These are phyloP conservation scores for Fusarium sp. DNA, from an alignment of 2,329 filamentous ascomycete genomes.

Conservation along the genomic window DNA sequence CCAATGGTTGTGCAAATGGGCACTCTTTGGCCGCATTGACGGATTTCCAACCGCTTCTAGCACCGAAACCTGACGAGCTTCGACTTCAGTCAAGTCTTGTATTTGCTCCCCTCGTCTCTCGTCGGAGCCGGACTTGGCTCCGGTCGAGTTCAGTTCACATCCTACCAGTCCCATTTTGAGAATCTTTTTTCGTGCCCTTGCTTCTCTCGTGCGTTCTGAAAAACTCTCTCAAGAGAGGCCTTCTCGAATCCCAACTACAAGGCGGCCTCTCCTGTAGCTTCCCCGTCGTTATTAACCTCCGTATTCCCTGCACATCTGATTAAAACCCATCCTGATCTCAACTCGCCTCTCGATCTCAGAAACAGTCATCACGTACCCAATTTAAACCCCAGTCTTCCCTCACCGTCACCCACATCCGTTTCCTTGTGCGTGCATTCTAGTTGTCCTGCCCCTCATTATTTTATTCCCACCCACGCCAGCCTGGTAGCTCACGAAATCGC, in stretches of 20 bases:
- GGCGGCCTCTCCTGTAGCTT: constrained; percentile 40
- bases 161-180: constrained; percentile 49
- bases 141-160: constrained; percentile 49
- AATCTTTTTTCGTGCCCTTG: constrained; percentile 49
- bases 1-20: constrained; percentile 26
- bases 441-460: constrained; percentile 37
- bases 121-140: constrained; percentile 51
- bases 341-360: constrained; percentile 22
- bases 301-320: constrained; percentile 26
- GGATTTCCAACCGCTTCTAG: constrained; percentile 42
- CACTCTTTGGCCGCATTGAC: constrained; percentile 33
- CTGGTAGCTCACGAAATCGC: constrained; percentile 32
- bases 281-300: constrained; percentile 35
- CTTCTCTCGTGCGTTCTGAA: constrained; percentile 40
- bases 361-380: constrained; percentile 39
- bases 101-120: constrained; percentile 46
- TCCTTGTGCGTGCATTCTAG: constrained; percentile 36
- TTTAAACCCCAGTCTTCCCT: constrained; percentile 36
- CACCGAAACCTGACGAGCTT: constrained; percentile 37
- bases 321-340: constrained; percentile 28
- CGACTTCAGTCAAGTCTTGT: constrained; percentile 43
- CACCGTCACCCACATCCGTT: constrained; percentile 31
- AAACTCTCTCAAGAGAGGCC: constrained; percentile 46
- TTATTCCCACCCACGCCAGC: constrained; percentile 37
- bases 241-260: constrained; percentile 39